Percentiles rank a stretch among this genome's conserved stretches.
phyloP scores from a whole-genome alignment of 352 stramenopile species.

The Globisporangium nagaii region DNA sequence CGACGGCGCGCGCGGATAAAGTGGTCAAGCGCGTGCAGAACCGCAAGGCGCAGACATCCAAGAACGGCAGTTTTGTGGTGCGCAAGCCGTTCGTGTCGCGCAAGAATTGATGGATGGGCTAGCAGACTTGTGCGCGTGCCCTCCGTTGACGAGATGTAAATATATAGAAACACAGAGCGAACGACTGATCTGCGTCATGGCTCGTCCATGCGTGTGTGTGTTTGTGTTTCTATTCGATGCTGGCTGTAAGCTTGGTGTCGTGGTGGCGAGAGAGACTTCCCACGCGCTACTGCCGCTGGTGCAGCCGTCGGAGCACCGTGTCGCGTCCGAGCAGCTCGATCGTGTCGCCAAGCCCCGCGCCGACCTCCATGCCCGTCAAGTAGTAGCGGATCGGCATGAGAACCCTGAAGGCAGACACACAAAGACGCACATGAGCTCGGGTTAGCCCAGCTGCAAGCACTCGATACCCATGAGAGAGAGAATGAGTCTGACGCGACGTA shows the following conservation, averaged over 20 bases:
- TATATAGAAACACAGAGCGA: conserved; percentile 5
- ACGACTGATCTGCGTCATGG: no score
- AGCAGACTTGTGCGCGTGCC: conserved; percentile 6
- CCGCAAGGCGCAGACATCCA: conserved; percentile 20
- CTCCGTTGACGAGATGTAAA: conserved; percentile 14
- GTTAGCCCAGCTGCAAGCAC: no score
- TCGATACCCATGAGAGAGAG: no score
- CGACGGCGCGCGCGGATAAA: not conserved
- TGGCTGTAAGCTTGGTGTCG: no score
- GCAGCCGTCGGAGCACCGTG: conserved; percentile 46
- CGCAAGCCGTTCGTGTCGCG: conserved; percentile 37
- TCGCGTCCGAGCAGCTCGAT: conserved; percentile 71
- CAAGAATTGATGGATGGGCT: no score
- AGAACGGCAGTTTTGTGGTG: conserved; percentile 44
- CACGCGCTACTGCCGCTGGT: conserved; percentile 3
- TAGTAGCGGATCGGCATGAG: conserved; percentile 88
- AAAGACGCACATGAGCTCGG: conserved; percentile 1
- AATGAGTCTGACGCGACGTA: conserved; percentile 16
- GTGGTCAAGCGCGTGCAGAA: conserved; percentile 7
- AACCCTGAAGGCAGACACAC: conserved; percentile 33
- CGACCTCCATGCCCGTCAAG: conserved; percentile 81
- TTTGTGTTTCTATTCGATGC: no score
- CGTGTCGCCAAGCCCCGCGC: conserved; percentile 74
- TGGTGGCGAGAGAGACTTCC: not conserved
- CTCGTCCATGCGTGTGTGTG: no score